These are phyloP conservation scores for Penicillium concentricum DNA, from an alignment of 2,329 filamentous ascomycete species.

Conservation along the genomic window DNA sequence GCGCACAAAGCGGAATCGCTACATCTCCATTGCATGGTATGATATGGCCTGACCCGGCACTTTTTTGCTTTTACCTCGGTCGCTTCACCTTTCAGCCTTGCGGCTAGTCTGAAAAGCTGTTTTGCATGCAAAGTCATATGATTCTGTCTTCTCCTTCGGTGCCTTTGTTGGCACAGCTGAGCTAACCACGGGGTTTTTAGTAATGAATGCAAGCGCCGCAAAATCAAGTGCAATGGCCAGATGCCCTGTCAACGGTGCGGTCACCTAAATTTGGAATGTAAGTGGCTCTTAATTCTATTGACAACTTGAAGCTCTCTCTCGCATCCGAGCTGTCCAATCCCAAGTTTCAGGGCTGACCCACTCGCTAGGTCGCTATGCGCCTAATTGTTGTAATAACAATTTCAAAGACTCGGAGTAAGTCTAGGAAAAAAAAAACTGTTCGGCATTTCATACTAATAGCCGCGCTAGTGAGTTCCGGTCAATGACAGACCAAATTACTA, in stretches of 20 bases:
- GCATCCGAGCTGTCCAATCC: not conserved
- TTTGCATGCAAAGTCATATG: conserved; percentile 8
- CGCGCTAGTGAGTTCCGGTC: conserved; percentile 68
- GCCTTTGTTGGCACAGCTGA: not conserved
- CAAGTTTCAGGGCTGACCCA: conserved; percentile 1
- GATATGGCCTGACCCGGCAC: conserved; percentile 26
- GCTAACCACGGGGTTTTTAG: conserved; percentile 34
- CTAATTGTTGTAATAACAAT: conserved; percentile 68
- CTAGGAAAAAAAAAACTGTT: not conserved
- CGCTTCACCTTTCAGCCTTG: not conserved
- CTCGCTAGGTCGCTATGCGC: conserved; percentile 57
- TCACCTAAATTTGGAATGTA: conserved; percentile 61
- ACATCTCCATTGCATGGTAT: conserved; percentile 67
- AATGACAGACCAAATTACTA: conserved; percentile 71
- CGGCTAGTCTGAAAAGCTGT: not conserved
- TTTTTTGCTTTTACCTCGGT: not conserved
- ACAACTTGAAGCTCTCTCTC: not conserved
- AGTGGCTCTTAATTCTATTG: conserved; percentile 7
- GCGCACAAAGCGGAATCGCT: conserved; percentile 64
- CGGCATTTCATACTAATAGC: conserved; percentile 3
- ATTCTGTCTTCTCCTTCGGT: not conserved
- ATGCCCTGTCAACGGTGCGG: conserved; percentile 65
- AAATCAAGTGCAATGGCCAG: conserved; percentile 69
- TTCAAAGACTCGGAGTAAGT: conserved; percentile 82
- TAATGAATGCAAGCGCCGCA: conserved; percentile 65